phyloP scores from a whole-genome alignment of 352 stramenopile species.

The Globisporangium emineosum region DNA sequence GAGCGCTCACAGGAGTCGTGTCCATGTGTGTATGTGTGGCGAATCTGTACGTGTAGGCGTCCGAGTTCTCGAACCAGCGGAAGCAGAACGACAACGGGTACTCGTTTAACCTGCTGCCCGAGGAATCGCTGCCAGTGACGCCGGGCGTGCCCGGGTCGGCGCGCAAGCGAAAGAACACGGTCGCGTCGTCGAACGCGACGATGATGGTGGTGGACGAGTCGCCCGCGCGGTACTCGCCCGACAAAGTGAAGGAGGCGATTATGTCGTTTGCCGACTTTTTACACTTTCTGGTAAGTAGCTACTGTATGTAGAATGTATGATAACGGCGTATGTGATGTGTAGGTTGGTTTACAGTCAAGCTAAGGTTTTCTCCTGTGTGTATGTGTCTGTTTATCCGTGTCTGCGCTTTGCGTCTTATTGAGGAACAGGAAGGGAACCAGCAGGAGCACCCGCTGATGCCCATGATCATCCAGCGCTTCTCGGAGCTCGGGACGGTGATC shows the following conservation, averaged over 20 bases:
- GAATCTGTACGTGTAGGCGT: constrained; percentile 13
- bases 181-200: constrained; percentile 16
- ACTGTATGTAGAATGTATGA: not conserved
- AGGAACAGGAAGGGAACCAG: constrained; percentile 82
- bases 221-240: constrained; percentile 62
- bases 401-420: constrained; percentile 23
- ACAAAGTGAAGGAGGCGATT: constrained; percentile 74
- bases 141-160: constrained; percentile 20
- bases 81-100: constrained; percentile 34
- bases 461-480: constrained; percentile 72
- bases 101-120: constrained; percentile 59
- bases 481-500: constrained; percentile 74
- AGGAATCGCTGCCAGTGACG: constrained; percentile 24
- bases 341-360: constrained; percentile 7
- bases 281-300: constrained; percentile 67
- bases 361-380: constrained; percentile 31
- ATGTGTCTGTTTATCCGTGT: constrained; percentile 21
- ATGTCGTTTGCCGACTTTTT: constrained; percentile 81
- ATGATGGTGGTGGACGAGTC: constrained; percentile 33
- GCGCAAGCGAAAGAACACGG: constrained; percentile 28
- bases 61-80: constrained; percentile 26
- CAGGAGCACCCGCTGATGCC: constrained; percentile 72
- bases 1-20: not conserved
- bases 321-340: not conserved
- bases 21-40: not conserved